Evolutionary conservation across 345 rosid species (phyloP).

Genomic region (Gossypium thurberi): DNA sequence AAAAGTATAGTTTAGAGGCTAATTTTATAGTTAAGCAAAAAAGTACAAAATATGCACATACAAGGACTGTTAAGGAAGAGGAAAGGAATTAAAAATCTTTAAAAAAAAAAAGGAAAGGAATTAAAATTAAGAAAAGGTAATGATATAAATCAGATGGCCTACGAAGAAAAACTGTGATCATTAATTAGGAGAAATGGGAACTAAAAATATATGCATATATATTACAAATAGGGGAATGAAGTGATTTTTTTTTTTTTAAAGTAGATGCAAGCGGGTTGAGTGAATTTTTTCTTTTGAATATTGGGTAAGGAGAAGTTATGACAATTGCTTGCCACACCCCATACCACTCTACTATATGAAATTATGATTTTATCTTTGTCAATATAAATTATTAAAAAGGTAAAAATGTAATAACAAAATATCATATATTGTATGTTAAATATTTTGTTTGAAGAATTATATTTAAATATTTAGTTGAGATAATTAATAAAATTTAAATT

Average conservation of each 20-base stretch:
- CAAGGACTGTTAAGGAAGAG: neutral
- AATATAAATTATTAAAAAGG: too few species aligned
- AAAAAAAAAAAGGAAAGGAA: neutral
- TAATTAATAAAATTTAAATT: too few species aligned
- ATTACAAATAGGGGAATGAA: neutral
- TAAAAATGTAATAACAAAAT: too few species aligned
- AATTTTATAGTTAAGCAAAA: too few species aligned
- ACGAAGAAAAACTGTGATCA: neutral
- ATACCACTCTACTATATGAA: neutral
- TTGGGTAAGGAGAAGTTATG: accelerated
- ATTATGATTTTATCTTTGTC: too few species aligned
- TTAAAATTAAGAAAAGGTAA: neutral
- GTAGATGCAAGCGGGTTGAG: too few species aligned
- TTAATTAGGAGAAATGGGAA: neutral
- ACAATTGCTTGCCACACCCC: accelerated
- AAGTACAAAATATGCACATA: neutral
- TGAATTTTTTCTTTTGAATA: too few species aligned
- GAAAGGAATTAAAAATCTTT: neutral
- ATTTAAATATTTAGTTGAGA: too few species aligned
- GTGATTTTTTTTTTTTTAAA: too few species aligned
- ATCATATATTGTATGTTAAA: too few species aligned
- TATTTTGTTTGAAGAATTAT: too few species aligned
- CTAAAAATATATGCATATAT: neutral
- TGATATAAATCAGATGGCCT: neutral
- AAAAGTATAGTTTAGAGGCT: too few species aligned